Percentiles rank a stretch among this genome's conserved stretches.
phyloP scores from a whole-genome alignment of 2,329 filamentous ascomycete genomes.

The Samsoniella hepiali region DNA sequence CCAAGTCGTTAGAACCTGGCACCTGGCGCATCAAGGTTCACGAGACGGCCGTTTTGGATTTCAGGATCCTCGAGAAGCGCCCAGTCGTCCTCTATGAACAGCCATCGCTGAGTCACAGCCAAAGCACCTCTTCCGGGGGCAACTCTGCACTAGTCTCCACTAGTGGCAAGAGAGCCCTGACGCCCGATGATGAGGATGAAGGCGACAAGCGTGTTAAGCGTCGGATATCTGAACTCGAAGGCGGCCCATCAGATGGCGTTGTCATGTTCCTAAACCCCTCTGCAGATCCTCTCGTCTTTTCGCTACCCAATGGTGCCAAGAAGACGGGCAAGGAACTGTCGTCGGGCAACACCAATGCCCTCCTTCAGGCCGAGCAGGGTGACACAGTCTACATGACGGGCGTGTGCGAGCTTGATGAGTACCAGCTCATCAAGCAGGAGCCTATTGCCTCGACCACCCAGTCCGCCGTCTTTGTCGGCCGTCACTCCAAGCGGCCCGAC shows the following conservation, averaged over 20 bases:
- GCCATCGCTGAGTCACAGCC: conserved; percentile 29
- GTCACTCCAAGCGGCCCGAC: conserved; percentile 50
- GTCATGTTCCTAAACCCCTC: conserved; percentile 53
- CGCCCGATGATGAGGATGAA: conserved; percentile 40
- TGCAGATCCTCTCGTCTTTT: conserved; percentile 50
- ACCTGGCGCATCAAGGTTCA: conserved; percentile 55
- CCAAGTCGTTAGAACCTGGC: conserved; percentile 49
- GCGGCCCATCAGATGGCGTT: conserved; percentile 41
- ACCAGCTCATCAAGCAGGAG: conserved; percentile 53
- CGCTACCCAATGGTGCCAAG: conserved; percentile 45
- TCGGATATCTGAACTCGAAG: conserved; percentile 34
- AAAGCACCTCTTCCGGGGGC: conserved; percentile 29
- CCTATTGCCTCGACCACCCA: conserved; percentile 54
- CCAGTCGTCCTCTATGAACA: conserved; percentile 41
- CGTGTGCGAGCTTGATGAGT: conserved; percentile 50
- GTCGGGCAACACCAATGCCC: conserved; percentile 44
- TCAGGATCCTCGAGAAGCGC: conserved; percentile 55
- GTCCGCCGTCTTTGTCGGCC: conserved; percentile 55
- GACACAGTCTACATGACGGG: conserved; percentile 49
- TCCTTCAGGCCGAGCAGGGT: conserved; percentile 49
- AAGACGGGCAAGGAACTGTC: conserved; percentile 43
- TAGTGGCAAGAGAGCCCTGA: conserved; percentile 51
- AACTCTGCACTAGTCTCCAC: conserved; percentile 40
- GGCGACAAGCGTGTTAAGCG: conserved; percentile 42
- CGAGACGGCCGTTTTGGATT: conserved; percentile 51